Conservation (phyloP, 768 basidiomycete species). For the Guyanaporus albipodus region DNA sequence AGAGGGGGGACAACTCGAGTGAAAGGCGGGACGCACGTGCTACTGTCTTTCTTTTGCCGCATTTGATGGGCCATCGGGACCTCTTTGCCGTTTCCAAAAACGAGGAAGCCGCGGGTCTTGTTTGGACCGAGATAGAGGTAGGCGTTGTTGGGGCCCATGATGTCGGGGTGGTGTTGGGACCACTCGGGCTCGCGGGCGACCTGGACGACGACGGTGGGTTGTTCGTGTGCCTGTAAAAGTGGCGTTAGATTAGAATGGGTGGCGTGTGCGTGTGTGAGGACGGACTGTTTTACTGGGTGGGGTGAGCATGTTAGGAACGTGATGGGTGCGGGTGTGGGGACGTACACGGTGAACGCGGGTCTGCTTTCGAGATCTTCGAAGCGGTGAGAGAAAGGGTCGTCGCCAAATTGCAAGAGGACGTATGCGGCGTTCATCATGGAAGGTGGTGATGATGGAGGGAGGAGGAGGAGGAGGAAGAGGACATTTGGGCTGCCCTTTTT, state of each 20-base stretch:
- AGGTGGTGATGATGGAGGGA: too few species aligned
- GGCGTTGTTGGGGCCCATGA: conserved; percentile 79
- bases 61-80: conserved; percentile 55
- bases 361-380: conserved; percentile 64
- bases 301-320: too few species aligned
- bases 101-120: conserved; percentile 55
- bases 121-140: conserved; percentile 74
- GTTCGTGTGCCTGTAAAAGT: conserved; percentile 44
- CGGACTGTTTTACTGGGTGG: conserved; percentile 25
- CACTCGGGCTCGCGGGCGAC: conserved; percentile 62
- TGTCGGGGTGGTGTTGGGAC: conserved; percentile 61
- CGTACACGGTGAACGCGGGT: conserved; percentile 67
- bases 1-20: too few species aligned
- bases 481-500: conserved; percentile 30
- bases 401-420: conserved; percentile 61
- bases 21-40: conserved; percentile 47
- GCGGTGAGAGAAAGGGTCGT: conserved; percentile 54
- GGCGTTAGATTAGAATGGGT: too few species aligned
- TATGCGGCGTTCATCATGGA: conserved; percentile 38
- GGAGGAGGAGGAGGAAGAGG: conserved; percentile 13
- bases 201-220: conserved; percentile 60
- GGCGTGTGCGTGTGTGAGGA: too few species aligned
- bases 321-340: too few species aligned
- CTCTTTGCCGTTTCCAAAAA: conserved; percentile 62
- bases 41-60: conserved; percentile 55